Evolutionary conservation across 148 eudicot genomes (phyloP), one percentile per base, ranked within the genome.

Genomic region (Rhododendron griersonianum): DNA sequence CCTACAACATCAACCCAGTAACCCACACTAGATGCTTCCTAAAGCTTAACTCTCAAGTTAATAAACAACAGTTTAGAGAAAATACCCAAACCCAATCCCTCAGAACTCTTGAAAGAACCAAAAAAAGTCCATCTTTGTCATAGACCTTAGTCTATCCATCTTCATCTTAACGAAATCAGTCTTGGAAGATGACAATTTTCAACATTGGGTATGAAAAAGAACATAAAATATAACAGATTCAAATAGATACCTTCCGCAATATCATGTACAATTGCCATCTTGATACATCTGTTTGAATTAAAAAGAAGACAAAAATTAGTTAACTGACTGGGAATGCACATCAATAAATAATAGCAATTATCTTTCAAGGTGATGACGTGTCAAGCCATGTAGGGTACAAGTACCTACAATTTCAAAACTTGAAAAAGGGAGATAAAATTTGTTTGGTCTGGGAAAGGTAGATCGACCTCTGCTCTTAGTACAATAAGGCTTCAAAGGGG

Each of bases 181-280:
- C 51, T 82, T 39, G 33, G 74, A 35, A 81, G n/a, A 82, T 5
- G 3, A 47, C 65, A 74, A 73, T 47, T 73, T 35, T 48, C 65
- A 59, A 57, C 57, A 15, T 28, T 3, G 5, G 48, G 44, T 61
- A n/a, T 7, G 11, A 59, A 57, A 55, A 74, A 61, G 16, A 41
- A 30, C 45, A 78, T 7, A 41, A 11, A 65, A 3, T 71, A 39
- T 18, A 51, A n/a, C 0, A 82, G 79, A 80, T 15, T 86, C 35
- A 79, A 86, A 83, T 48, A 57, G 37, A 78, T 92, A 95, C 99
- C 99, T 96, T 96, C 99, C 21, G 99, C 99, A 84, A 96, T 95
- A 87, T 96, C 99, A 86, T 96, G 99, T 85, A 96, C 98, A 87
- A 96, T 91, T 85, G 99, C 98, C 85, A 96, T 93, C 91, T 96